phyloP scores from a whole-genome alignment of 2,329 filamentous ascomycete species.

The Botrytis deweyae region DNA sequence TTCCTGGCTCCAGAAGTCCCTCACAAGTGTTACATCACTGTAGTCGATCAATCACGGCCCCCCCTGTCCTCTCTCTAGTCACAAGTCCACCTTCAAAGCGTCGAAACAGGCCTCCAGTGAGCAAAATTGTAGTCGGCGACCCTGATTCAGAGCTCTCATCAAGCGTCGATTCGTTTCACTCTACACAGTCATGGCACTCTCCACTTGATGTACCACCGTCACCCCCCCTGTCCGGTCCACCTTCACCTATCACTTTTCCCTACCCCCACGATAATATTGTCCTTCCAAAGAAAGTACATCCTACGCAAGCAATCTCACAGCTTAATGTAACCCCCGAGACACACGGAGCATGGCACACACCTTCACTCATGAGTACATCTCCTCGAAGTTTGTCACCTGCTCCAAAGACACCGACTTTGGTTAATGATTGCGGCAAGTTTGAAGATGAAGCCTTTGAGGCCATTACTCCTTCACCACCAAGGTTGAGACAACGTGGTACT shows the following conservation, averaged over 20 bases:
- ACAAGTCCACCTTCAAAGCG: conserved; percentile 45
- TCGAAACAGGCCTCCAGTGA: conserved; percentile 31
- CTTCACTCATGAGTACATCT: conserved; percentile 19
- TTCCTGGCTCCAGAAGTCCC: conserved; percentile 34
- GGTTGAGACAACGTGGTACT: conserved; percentile 54
- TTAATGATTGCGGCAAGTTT: conserved; percentile 44
- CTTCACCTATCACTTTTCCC: conserved; percentile 43
- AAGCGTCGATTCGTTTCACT: conserved; percentile 55
- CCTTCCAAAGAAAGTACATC: conserved; percentile 39
- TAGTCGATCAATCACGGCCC: conserved; percentile 42
- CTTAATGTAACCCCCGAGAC: conserved; percentile 35
- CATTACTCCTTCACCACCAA: conserved; percentile 37
- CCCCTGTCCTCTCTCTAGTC: conserved; percentile 46
- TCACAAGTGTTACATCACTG: conserved; percentile 38
- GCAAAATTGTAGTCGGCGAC: conserved; percentile 30
- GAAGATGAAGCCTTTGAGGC: conserved; percentile 41
- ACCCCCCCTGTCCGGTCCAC: conserved; percentile 46
- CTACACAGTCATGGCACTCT: conserved; percentile 53
- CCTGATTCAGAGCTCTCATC: conserved; percentile 45
- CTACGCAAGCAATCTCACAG: conserved; percentile 41
- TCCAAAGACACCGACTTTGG: conserved; percentile 47
- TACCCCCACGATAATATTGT: conserved; percentile 45
- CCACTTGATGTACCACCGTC: conserved; percentile 44
- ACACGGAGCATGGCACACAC: conserved; percentile 31
- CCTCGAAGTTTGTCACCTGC: conserved; percentile 28